phyloP scores from a whole-genome alignment of 257 asterid species.

The Solanum tarijense region DNA sequence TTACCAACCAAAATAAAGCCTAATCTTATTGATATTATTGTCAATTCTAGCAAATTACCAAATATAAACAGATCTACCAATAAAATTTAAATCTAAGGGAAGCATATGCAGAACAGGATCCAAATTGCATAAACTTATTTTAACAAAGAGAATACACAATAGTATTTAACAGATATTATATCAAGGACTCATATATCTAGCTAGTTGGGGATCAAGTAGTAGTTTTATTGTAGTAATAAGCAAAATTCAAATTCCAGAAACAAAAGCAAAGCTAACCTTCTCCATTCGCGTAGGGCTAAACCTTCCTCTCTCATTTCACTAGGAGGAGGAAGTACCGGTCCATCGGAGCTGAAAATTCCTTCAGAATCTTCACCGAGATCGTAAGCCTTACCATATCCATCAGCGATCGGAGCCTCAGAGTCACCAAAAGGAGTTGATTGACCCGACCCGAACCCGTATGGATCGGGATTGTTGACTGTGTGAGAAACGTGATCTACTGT shows the following conservation, averaged over 20 bases:
- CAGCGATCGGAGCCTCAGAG: not conserved
- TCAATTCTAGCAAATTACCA: not conserved
- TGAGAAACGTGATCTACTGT: not conserved
- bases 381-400: slow-evolving; percentile 9
- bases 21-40: not conserved
- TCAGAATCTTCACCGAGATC: slow-evolving; percentile 37
- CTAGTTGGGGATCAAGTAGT: not conserved
- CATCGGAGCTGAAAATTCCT: slow-evolving; percentile 70
- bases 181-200: not conserved
- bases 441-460: slow-evolving; percentile 1
- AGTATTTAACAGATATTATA: not conserved
- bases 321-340: slow-evolving; percentile 80
- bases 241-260: not conserved
- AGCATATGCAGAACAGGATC: not conserved
- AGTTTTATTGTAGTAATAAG: not conserved
- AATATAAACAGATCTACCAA: not conserved
- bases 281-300: slow-evolving; percentile 78
- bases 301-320: slow-evolving; percentile 79
- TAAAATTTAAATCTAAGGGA: not conserved
- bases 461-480: not conserved
- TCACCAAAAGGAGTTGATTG: not conserved
- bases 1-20: not conserved
- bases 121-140: not conserved
- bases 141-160: not conserved
- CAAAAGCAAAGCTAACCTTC: slow-evolving; percentile 31